Conservation (phyloP, 495 filamentous ascomycete genomes). For the Hypoxylon cercidicola region DNA sequence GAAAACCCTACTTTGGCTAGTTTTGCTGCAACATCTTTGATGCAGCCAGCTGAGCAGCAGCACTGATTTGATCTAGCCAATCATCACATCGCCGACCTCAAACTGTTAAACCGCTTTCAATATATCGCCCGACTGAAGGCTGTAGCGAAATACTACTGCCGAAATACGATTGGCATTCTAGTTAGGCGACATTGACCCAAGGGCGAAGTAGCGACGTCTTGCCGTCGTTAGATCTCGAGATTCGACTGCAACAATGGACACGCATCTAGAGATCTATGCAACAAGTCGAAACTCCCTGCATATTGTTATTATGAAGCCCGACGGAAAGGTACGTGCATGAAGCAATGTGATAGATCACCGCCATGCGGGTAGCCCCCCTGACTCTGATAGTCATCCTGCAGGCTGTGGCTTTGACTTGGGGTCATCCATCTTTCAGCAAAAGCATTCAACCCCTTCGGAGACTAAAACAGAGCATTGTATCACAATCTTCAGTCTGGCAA, state of each 20-base stretch:
- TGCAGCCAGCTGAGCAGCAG: slow-evolving; percentile 8
- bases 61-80: not conserved
- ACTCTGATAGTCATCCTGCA: not conserved
- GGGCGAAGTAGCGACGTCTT: too few relatives aligned
- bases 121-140: not conserved
- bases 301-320: too few relatives aligned
- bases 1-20: slow-evolving; percentile 14
- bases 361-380: not conserved
- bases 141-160: too few relatives aligned
- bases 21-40: slow-evolving; percentile 2
- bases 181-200: too few relatives aligned
- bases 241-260: not conserved
- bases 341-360: slow-evolving; percentile 8
- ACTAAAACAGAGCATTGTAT: not conserved
- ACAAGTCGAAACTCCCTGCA: too few relatives aligned
- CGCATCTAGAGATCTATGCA: not conserved
- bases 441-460: not conserved
- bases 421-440: slow-evolving; percentile 2
- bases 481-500: not conserved
- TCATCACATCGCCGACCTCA: slow-evolving; percentile 7
- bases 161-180: too few relatives aligned
- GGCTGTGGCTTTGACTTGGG: not conserved
- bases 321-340: not conserved
- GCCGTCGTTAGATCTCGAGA: too few relatives aligned
- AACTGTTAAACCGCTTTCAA: not conserved